These are phyloP conservation scores for Wallacemonas rigidus DNA, from an alignment of 208 protist species.

Conservation along the genomic window DNA sequence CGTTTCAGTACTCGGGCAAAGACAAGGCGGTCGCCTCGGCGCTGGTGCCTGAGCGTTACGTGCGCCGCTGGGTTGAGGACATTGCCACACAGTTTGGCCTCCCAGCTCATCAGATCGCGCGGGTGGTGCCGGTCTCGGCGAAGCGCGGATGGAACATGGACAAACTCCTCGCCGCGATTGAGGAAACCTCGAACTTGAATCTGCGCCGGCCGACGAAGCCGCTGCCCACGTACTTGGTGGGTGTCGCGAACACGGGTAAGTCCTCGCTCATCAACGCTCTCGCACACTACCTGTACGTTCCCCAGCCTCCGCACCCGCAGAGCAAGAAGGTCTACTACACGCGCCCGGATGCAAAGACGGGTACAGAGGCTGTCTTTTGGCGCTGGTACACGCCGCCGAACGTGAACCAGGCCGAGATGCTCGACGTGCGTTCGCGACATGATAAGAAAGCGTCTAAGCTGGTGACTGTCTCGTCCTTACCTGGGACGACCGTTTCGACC, in stretches of 20 bases:
- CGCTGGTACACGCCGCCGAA: constrained; percentile 91
- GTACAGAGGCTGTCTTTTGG: constrained; percentile 80
- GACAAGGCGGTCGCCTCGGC: constrained; percentile 71
- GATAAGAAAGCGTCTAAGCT: constrained; percentile 89
- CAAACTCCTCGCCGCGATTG: constrained; percentile 66
- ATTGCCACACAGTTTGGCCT: constrained; percentile 84
- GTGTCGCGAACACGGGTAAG: constrained; percentile 91
- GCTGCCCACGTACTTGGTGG: constrained; percentile 88
- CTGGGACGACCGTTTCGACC: constrained; percentile 85
- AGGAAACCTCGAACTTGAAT: constrained; percentile 82
- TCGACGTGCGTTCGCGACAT: constrained; percentile 83
- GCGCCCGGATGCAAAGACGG: constrained; percentile 41
- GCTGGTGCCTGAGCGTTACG: constrained; percentile 73
- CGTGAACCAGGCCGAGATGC: constrained; percentile 88
- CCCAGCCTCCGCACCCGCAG: constrained; percentile 85
- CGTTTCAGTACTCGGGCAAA: constrained; percentile 78
- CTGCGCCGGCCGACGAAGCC: constrained; percentile 69
- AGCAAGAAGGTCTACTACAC: constrained; percentile 91
- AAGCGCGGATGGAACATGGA: constrained; percentile 91
- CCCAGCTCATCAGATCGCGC: constrained; percentile 69
- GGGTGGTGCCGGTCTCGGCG: constrained; percentile 82
- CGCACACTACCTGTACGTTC: constrained; percentile 84
- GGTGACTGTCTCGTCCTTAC: constrained; percentile 87
- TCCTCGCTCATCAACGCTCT: constrained; percentile 93
- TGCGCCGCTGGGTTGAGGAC: constrained; percentile 79